phyloP scores from a whole-genome alignment of 2,329 filamentous ascomycete genomes.

The Aspergillus sclerotialis region DNA sequence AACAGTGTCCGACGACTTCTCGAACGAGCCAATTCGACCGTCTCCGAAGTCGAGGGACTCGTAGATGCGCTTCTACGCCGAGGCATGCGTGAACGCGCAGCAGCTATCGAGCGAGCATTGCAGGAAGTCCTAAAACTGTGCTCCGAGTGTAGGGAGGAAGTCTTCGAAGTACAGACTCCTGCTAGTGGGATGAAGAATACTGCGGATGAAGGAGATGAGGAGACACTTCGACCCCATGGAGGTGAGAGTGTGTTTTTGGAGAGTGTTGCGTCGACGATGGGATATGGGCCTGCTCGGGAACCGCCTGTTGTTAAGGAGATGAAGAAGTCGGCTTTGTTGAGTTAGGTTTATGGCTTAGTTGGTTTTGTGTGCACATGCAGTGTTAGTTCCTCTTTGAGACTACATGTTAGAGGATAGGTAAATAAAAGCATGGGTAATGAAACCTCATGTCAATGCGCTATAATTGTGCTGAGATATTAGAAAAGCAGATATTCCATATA shows the following conservation, averaged over 20 bases:
- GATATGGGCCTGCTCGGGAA: constrained; percentile 32
- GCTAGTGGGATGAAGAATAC: not conserved
- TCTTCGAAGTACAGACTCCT: constrained; percentile 47
- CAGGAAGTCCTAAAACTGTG: constrained; percentile 68
- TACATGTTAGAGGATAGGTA: too few species aligned
- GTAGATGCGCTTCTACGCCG: constrained; percentile 71
- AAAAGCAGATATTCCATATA: too few species aligned
- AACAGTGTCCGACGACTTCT: constrained; percentile 78
- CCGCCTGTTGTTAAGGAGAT: constrained; percentile 47
- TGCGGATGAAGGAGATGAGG: constrained; percentile 13
- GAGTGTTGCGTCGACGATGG: constrained; percentile 29
- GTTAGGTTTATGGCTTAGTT: too few species aligned
- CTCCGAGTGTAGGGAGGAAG: constrained; percentile 58
- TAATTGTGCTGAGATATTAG: too few species aligned
- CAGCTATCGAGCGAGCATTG: constrained; percentile 67
- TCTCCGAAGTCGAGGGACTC: constrained; percentile 65
- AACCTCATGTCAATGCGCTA: too few species aligned
- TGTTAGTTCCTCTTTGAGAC: too few species aligned
- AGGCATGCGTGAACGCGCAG: constrained; percentile 80
- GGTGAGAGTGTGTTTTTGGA: constrained; percentile 35
- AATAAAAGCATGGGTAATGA: too few species aligned
- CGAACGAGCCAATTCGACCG: constrained; percentile 68
- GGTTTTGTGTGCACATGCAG: not conserved
- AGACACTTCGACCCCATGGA: constrained; percentile 12
- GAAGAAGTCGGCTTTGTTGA: constrained; percentile 32